Percentiles rank a stretch among this genome's conserved stretches.
These are phyloP conservation scores for Knoxia roxburghii DNA, from an alignment of 257 asterid species.

Conservation along the genomic window DNA sequence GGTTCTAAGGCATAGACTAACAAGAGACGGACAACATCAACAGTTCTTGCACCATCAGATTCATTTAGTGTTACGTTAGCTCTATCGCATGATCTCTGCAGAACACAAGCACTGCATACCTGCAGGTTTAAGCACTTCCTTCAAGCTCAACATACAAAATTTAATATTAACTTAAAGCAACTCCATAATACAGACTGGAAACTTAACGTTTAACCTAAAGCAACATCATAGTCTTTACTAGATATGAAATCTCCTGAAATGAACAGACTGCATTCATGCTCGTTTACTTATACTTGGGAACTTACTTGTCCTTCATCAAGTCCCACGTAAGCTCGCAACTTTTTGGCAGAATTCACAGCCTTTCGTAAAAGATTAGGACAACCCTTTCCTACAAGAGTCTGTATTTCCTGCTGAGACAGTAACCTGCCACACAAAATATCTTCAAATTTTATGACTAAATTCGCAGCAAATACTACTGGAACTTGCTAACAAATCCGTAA, in stretches of 20 bases:
- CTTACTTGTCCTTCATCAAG: slow-evolving; percentile 84
- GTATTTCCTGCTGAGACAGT: slow-evolving; percentile 56
- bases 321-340: slow-evolving; percentile 68
- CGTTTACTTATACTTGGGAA: slow-evolving; percentile 5
- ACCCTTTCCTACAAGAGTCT: slow-evolving; percentile 63
- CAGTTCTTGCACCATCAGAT: slow-evolving; percentile 64
- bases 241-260: background rate
- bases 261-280: background rate
- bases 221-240: background rate
- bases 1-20: slow-evolving; percentile 70
- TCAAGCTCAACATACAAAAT: slow-evolving; percentile 4
- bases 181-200: background rate
- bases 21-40: slow-evolving; percentile 72
- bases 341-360: slow-evolving; percentile 80
- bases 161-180: background rate
- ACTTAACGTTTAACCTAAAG: background rate
- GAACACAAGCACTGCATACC: slow-evolving; percentile 77
- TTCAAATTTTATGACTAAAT: background rate
- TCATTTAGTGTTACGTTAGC: slow-evolving; percentile 56
- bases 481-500: background rate
- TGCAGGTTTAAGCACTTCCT: slow-evolving; percentile 24
- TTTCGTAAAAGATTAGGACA: slow-evolving; percentile 77
- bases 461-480: background rate
- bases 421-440: slow-evolving; percentile 37
- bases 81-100: slow-evolving; percentile 87